A percentile compares a stretch with the other conserved stretches of the same genome.
Conservation (phyloP, 164 flowering plant species). For the Kingdonia uniflora region DNA sequence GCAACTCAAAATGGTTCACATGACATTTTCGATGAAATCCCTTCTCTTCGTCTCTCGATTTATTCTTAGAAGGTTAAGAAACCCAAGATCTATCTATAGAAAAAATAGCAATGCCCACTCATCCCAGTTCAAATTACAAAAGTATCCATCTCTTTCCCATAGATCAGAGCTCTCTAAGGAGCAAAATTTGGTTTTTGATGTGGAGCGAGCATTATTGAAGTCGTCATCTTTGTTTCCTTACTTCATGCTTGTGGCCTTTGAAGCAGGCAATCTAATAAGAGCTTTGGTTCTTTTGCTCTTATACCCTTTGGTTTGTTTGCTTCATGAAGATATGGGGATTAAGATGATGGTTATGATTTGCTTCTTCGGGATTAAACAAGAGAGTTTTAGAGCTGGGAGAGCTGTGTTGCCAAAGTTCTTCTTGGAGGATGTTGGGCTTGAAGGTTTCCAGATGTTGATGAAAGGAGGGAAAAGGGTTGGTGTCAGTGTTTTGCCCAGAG, state of each 20-base stretch:
- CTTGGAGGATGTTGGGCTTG: slow-evolving; percentile 38
- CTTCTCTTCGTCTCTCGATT: not conserved
- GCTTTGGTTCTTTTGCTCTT: slow-evolving; percentile 6
- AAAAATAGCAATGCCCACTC: not conserved
- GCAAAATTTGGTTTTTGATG: slow-evolving; percentile 1
- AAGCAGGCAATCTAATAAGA: slow-evolving; percentile 4
- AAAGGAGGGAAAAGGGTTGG: slow-evolving; percentile 25
- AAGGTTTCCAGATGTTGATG: slow-evolving; percentile 34
- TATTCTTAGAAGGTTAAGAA: slow-evolving; percentile 7
- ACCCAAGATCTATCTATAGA: slow-evolving; percentile 3
- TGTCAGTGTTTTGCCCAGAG: slow-evolving; percentile 35
- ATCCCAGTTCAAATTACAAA: not conserved
- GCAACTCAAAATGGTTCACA: not conserved
- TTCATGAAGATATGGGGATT: not conserved
- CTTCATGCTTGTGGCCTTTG: slow-evolving; percentile 9
- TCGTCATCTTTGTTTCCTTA: slow-evolving; percentile 9
- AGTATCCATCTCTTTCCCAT: slow-evolving; percentile 1
- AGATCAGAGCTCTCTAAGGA: not conserved
- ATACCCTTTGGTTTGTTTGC: slow-evolving; percentile 6
- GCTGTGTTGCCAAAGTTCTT: slow-evolving; percentile 56
- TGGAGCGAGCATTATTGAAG: slow-evolving; percentile 4
- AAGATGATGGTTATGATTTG: slow-evolving; percentile 9
- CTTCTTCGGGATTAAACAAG: slow-evolving; percentile 15
- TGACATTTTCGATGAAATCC: slow-evolving; percentile 1
- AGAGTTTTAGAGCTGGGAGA: slow-evolving; percentile 29